Evolutionary conservation across 2,329 filamentous ascomycete species (phyloP).

Genomic region (Incumbomyces lentus): DNA sequence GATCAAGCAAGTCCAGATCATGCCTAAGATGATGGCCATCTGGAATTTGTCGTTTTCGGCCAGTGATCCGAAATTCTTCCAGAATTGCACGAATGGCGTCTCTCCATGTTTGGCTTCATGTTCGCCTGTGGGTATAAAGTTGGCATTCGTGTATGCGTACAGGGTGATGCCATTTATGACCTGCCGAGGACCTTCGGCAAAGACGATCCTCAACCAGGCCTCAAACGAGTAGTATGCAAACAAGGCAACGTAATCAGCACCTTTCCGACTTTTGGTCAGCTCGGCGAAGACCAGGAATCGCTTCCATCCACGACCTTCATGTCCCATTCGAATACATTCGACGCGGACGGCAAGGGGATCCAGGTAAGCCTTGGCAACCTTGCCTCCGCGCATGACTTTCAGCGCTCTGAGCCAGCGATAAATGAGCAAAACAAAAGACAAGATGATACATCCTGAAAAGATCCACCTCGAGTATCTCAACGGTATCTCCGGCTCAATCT

Average conservation of each 20-base stretch:
- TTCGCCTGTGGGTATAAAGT: constrained; percentile 54
- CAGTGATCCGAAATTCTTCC: constrained; percentile 65
- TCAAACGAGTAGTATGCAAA: constrained; percentile 82
- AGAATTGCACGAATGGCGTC: constrained; percentile 63
- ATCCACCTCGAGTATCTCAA: constrained; percentile 84
- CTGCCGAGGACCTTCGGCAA: constrained; percentile 87
- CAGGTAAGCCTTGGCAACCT: constrained; percentile 83
- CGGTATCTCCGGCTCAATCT: constrained; percentile 67
- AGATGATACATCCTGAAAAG: constrained; percentile 82
- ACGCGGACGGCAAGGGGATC: constrained; percentile 76
- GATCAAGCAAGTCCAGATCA: constrained; percentile 83
- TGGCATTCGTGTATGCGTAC: constrained; percentile 67
- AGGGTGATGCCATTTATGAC: constrained; percentile 83
- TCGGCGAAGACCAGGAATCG: constrained; percentile 88
- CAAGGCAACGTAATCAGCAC: constrained; percentile 77
- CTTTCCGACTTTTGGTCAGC: constrained; percentile 83
- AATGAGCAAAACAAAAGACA: constrained; percentile 71
- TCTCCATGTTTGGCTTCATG: constrained; percentile 47
- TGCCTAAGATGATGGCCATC: constrained; percentile 72
- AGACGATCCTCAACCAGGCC: constrained; percentile 75
- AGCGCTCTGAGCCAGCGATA: constrained; percentile 73
- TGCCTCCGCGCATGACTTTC: constrained; percentile 71
- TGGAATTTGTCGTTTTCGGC: constrained; percentile 66
- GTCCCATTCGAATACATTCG: constrained; percentile 67
- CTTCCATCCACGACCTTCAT: constrained; percentile 64